Evolutionary conservation across 1,284 basidiomycete genomes (phyloP).

Genomic region (Coniferiporia sulphurascens): DNA sequence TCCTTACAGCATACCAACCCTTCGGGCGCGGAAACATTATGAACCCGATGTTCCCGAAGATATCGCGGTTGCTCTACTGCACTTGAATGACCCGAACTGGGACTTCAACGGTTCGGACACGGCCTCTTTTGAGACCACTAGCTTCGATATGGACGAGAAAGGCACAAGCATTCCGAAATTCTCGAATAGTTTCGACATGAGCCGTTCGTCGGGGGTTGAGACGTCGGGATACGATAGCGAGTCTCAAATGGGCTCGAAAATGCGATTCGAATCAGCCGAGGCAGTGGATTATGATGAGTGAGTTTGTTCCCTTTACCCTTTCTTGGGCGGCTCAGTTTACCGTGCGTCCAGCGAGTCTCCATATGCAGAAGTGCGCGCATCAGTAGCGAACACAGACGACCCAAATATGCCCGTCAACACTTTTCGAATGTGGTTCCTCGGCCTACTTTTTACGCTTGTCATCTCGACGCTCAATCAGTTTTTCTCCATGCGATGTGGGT

Average conservation of each 20-base stretch:
- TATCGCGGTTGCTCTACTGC: slow-evolving; percentile 26
- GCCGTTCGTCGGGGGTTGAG: slow-evolving; percentile 17
- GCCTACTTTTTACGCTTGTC: slow-evolving; percentile 52
- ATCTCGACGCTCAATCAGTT: slow-evolving; percentile 65
- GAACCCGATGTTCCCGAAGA: slow-evolving; percentile 16
- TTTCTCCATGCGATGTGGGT: slow-evolving; percentile 65
- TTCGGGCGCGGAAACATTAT: slow-evolving; percentile 1
- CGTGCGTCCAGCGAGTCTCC: slow-evolving; percentile 63
- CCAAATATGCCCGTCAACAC: slow-evolving; percentile 76
- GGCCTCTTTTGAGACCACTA: slow-evolving; percentile 14
- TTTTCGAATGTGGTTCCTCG: slow-evolving; percentile 80
- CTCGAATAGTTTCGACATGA: slow-evolving; percentile 26
- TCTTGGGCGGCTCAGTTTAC: slow-evolving; percentile 19
- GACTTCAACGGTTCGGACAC: slow-evolving; percentile 41
- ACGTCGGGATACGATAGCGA: slow-evolving; percentile 43
- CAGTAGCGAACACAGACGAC: slow-evolving; percentile 78
- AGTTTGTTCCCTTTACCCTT: slow-evolving; percentile 26
- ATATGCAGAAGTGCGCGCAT: slow-evolving; percentile 84
- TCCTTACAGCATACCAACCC: neutral
- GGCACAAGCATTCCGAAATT: slow-evolving; percentile 17
- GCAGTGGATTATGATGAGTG: slow-evolving; percentile 63
- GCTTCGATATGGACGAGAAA: slow-evolving; percentile 7
- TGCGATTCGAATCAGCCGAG: slow-evolving; percentile 50
- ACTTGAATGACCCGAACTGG: slow-evolving; percentile 79
- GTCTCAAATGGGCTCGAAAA: slow-evolving; percentile 46